phyloP scores from a whole-genome alignment of 208 protist genomes.

The Crithidia thermophila region DNA sequence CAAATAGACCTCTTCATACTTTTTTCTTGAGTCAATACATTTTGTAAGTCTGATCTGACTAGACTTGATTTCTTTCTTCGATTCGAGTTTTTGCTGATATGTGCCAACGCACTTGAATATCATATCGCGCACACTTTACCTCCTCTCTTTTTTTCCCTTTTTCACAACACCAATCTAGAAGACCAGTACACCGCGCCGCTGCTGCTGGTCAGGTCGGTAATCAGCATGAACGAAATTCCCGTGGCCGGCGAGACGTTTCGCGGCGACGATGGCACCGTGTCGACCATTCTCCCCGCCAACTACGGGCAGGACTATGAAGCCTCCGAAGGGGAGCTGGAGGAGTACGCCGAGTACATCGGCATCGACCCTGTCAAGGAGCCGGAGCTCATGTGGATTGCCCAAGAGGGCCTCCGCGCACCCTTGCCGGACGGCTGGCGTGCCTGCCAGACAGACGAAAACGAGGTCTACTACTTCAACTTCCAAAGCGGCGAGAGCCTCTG shows the following conservation, averaged over 20 bases:
- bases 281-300: constrained; percentile 88
- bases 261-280: constrained; percentile 81
- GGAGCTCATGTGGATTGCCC: constrained; percentile 91
- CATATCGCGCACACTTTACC: too few species aligned
- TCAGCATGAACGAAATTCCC: constrained; percentile 49
- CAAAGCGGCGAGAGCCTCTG: constrained; percentile 88
- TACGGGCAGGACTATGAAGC: constrained; percentile 90
- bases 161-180: constrained; percentile 6
- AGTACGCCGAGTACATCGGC: constrained; percentile 95
- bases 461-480: constrained; percentile 97
- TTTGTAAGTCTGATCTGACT: too few species aligned
- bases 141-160: constrained; percentile 9
- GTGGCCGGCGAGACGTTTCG: constrained; percentile 70
- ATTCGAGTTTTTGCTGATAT: too few species aligned
- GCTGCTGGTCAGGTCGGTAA: background rate
- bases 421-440: constrained; percentile 92
- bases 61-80: too few species aligned
- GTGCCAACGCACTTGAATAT: too few species aligned
- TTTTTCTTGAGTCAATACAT: too few species aligned
- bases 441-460: constrained; percentile 87
- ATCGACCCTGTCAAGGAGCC: constrained; percentile 82
- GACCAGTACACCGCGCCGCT: background rate
- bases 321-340: constrained; percentile 82
- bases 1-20: too few species aligned
- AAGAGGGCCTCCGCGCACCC: constrained; percentile 90